A percentile compares a stretch with the other conserved stretches of the same genome.
phyloP scores from a whole-genome alignment of 1,284 basidiomycete species.

The Lignosus rhinocerotis region DNA sequence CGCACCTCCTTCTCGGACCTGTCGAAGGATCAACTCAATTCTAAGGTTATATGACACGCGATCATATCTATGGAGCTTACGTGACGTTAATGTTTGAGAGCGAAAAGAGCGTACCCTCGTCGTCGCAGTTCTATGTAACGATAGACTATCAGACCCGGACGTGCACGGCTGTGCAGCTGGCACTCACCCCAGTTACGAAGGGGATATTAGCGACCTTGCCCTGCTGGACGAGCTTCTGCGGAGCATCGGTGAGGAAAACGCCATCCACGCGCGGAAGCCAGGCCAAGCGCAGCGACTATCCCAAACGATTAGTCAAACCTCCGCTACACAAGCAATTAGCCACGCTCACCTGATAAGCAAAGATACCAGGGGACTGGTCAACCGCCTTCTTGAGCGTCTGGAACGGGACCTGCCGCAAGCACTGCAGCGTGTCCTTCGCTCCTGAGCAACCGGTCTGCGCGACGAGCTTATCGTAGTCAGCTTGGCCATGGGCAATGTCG shows the following conservation, averaged over 20 bases:
- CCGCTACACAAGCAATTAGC: neutral
- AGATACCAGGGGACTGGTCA: constrained; percentile 30
- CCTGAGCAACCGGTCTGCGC: constrained; percentile 32
- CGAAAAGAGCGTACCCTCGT: constrained; percentile 36
- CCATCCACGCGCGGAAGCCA: constrained; percentile 42
- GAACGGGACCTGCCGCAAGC: constrained; percentile 38
- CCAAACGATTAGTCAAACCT: too few relatives aligned
- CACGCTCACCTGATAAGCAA: constrained; percentile 29
- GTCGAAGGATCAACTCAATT: neutral
- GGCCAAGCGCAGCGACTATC: constrained; percentile 27
- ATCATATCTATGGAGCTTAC: constrained; percentile 4
- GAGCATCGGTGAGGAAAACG: constrained; percentile 32
- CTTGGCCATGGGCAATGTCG: constrained; percentile 33
- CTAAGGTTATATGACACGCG: neutral
- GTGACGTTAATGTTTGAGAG: constrained; percentile 21
- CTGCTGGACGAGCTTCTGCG: constrained; percentile 28
- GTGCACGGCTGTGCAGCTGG: constrained; percentile 8
- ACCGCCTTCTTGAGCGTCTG: constrained; percentile 33
- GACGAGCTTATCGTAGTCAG: constrained; percentile 37
- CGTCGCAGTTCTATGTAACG: constrained; percentile 31
- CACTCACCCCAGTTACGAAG: constrained; percentile 29
- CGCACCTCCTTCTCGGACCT: constrained; percentile 10
- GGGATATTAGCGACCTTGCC: constrained; percentile 34
- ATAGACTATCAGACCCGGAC: neutral
- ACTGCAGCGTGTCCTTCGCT: constrained; percentile 38